Conservation (phyloP, 495 filamentous ascomycete species). For the Clavariopsis aquatica region DNA sequence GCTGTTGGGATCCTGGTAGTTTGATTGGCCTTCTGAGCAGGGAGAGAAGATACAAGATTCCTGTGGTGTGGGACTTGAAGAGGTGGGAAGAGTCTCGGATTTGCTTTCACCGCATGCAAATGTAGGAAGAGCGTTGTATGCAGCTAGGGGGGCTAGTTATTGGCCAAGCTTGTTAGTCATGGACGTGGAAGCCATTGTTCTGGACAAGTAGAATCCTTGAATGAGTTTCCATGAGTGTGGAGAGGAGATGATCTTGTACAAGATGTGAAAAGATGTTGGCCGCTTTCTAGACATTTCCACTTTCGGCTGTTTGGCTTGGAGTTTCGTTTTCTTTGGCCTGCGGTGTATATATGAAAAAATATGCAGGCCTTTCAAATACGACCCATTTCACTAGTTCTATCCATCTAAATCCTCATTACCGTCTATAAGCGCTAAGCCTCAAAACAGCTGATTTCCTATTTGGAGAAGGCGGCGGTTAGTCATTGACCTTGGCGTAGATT, state of each 20-base stretch:
- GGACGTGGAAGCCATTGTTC: constrained; percentile 11
- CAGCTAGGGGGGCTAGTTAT: not conserved
- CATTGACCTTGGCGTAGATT: not conserved
- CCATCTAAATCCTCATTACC: too few relatives aligned
- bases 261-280: not conserved
- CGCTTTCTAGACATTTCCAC: too few relatives aligned
- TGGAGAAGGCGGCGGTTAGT: not conserved
- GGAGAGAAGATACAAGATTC: not conserved
- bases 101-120: not conserved
- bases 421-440: too few relatives aligned
- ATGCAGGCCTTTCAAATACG: too few relatives aligned
- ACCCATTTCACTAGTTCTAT: too few relatives aligned
- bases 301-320: too few relatives aligned
- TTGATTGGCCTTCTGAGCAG: constrained; percentile 11
- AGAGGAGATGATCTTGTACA: not conserved
- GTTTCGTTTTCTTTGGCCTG: too few relatives aligned
- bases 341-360: too few relatives aligned
- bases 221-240: not conserved
- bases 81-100: not conserved
- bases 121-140: not conserved
- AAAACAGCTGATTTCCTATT: too few relatives aligned
- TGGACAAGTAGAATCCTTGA: constrained; percentile 4
- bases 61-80: not conserved
- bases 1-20: constrained; percentile 19
- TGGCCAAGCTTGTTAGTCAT: constrained; percentile 16